phyloP scores from a whole-genome alignment of 1,139 yeast genomes.

The Suhomyces atakaporum region DNA sequence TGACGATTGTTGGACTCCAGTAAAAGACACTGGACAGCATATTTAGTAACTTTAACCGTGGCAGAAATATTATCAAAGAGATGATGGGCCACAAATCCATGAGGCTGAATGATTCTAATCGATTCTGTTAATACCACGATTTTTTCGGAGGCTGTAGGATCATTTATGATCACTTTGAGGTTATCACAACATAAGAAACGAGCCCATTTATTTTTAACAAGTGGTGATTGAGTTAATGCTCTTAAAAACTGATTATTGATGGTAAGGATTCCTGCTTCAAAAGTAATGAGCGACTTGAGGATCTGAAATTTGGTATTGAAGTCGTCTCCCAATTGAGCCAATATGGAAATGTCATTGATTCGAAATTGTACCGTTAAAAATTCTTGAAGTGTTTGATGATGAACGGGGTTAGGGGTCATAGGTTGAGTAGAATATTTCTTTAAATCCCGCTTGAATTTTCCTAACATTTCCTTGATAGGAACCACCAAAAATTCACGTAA shows the following conservation, averaged over 20 bases:
- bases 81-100: conserved; percentile 57
- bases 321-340: conserved; percentile 44
- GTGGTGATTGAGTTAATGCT: conserved; percentile 57
- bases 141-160: conserved; percentile 18
- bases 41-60: conserved; percentile 55
- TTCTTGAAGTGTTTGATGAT: conserved; percentile 12
- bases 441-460: conserved; percentile 28
- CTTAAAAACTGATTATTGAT: conserved; percentile 42
- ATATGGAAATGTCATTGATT: conserved; percentile 27
- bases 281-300: conserved; percentile 24
- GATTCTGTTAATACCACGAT: conserved; percentile 28
- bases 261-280: conserved; percentile 21
- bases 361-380: conserved; percentile 20
- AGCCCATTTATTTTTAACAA: conserved; percentile 49
- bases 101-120: conserved; percentile 47
- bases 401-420: conserved; percentile 1
- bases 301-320: conserved; percentile 52
- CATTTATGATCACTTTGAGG: conserved; percentile 24
- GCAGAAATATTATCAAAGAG: conserved; percentile 64
- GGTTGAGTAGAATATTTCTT: conserved; percentile 20
- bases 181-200: conserved; percentile 50
- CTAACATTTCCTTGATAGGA: conserved; percentile 31
- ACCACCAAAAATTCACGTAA: conserved; percentile 48
- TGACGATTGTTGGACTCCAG: conserved; percentile 22
- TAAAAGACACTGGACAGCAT: conserved; percentile 49